Percentiles rank a stretch among this genome's conserved stretches.
Evolutionary conservation across 2,329 filamentous ascomycete species (phyloP).

Genomic region (Cordyceps cateniannulata): DNA sequence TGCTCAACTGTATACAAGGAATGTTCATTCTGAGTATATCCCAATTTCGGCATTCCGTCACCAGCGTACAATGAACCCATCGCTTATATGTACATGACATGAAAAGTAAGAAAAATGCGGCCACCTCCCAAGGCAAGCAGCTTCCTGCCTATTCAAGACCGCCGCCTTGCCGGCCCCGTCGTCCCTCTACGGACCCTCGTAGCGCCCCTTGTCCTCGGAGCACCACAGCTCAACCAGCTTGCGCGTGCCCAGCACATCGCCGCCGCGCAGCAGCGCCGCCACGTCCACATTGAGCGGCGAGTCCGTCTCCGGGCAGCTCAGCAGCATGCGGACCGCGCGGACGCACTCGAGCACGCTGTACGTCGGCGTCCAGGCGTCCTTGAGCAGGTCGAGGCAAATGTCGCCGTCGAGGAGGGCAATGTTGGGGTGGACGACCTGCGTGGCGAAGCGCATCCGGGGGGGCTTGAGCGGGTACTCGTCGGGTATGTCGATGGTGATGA

Average conservation of each 20-base stretch:
- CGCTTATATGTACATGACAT: not conserved
- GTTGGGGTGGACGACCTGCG: slow-evolving; percentile 80
- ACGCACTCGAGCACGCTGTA: slow-evolving; percentile 74
- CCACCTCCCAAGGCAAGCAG: not conserved
- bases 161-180: not conserved
- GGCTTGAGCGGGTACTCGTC: slow-evolving; percentile 70
- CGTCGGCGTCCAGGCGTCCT: slow-evolving; percentile 73
- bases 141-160: not conserved
- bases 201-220: slow-evolving; percentile 28
- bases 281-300: slow-evolving; percentile 75
- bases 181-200: slow-evolving; percentile 25
- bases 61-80: not conserved
- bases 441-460: slow-evolving; percentile 75
- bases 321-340: slow-evolving; percentile 64
- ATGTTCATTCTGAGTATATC: not conserved
- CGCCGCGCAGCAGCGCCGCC: slow-evolving; percentile 61
- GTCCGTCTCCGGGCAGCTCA: slow-evolving; percentile 59
- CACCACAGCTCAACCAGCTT: slow-evolving; percentile 68
- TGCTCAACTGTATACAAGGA: too few species aligned
- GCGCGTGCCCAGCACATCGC: slow-evolving; percentile 62
- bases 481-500: slow-evolving; percentile 71
- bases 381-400: slow-evolving; percentile 86
- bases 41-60: not conserved
- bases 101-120: not conserved
- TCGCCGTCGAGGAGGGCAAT: slow-evolving; percentile 66